These are phyloP conservation scores for Lachancea quebecensis DNA, from an alignment of 805 yeast species.

Conservation along the genomic window DNA sequence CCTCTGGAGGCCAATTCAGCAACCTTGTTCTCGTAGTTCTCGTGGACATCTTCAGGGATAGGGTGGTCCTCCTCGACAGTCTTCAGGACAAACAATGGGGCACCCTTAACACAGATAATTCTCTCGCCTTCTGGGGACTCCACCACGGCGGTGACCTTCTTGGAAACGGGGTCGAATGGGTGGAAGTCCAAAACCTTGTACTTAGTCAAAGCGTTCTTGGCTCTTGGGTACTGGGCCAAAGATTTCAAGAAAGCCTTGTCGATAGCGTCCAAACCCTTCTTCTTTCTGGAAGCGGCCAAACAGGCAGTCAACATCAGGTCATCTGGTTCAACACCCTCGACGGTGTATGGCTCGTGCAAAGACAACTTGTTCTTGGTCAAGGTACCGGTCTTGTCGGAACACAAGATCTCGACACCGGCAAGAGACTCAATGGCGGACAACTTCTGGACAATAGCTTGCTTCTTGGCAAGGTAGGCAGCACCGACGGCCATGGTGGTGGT, in stretches of 20 bases:
- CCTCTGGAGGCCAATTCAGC: conserved; percentile 98
- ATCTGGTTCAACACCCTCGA: conserved; percentile 92
- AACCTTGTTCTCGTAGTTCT: conserved; percentile 93
- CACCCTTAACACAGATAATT: conserved; percentile 95
- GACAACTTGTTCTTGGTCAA: conserved; percentile 95
- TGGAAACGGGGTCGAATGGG: conserved; percentile 96
- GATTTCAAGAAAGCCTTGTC: conserved; percentile 95
- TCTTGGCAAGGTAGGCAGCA: conserved; percentile 97
- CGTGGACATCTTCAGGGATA: conserved; percentile 87
- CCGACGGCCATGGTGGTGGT: conserved; percentile 99
- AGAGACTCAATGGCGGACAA: conserved; percentile 93
- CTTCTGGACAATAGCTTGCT: conserved; percentile 95
- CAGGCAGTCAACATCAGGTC: conserved; percentile 96
- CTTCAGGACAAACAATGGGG: conserved; percentile 93
- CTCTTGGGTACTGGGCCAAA: conserved; percentile 80
- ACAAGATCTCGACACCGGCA: conserved; percentile 95
- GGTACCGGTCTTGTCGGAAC: conserved; percentile 98
- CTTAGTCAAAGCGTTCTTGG: conserved; percentile 85
- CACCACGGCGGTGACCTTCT: conserved; percentile 91
- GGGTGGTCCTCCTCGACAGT: conserved; percentile 97
- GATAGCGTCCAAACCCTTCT: conserved; percentile 96
- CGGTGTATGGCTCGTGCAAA: conserved; percentile 95
- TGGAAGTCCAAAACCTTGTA: conserved; percentile 94
- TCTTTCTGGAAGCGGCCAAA: conserved; percentile 96
- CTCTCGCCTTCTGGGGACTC: conserved; percentile 95